Conservation (phyloP, 352 stramenopile species). For the Phytopythium montanum region DNA sequence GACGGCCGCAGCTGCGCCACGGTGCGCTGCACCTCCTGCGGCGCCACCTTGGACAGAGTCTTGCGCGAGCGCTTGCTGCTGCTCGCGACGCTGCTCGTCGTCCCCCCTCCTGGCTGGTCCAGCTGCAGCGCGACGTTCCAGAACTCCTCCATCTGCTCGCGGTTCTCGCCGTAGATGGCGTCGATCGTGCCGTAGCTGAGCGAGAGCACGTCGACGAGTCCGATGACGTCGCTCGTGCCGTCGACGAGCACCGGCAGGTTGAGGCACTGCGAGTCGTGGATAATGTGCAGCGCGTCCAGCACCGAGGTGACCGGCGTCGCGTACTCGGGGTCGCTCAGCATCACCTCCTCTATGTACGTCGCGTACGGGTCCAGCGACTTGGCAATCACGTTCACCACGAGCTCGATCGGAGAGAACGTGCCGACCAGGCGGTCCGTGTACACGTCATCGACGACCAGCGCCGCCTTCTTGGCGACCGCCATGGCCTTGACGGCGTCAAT, state of each 20-base stretch:
- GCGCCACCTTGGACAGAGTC: conserved; percentile 46
- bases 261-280: conserved; percentile 82
- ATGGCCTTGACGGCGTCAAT: conserved; percentile 76
- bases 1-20: conserved; percentile 77
- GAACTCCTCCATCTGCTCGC: conserved; percentile 88
- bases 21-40: conserved; percentile 72
- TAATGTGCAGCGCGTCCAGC: conserved; percentile 86
- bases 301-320: conserved; percentile 63
- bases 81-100: conserved; percentile 28
- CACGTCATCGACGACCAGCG: conserved; percentile 91
- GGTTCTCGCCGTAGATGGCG: conserved; percentile 83
- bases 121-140: conserved; percentile 85
- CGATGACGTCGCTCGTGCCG: conserved; percentile 60
- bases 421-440: conserved; percentile 89
- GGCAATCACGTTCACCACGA: conserved; percentile 95
- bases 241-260: conserved; percentile 79
- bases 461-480: conserved; percentile 86
- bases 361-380: conserved; percentile 87
- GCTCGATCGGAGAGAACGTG: conserved; percentile 96
- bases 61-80: conserved; percentile 43
- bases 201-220: conserved; percentile 81
- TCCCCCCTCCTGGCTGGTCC: conserved; percentile 57
- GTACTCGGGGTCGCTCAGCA: conserved; percentile 85
- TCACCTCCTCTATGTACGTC: conserved; percentile 91
- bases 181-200: conserved; percentile 88